Percentiles rank a stretch among this genome's conserved stretches.
These are phyloP conservation scores for Neurospora sublineolata DNA, from an alignment of 495 filamentous ascomycete species.

Conservation along the genomic window DNA sequence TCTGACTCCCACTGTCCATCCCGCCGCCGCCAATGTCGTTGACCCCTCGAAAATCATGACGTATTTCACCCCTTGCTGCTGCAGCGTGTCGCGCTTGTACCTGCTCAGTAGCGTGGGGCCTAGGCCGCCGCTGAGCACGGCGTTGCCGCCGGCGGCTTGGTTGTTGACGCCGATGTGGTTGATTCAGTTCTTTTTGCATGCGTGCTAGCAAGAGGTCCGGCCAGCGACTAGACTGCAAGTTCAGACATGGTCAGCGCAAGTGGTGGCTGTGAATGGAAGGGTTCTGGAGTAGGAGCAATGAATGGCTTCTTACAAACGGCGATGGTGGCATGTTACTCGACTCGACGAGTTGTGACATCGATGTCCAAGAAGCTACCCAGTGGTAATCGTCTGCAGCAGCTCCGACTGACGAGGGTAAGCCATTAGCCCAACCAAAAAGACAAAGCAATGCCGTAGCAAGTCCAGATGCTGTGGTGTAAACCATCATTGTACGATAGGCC, in stretches of 20 bases:
- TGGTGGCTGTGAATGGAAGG: neutral
- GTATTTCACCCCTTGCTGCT: constrained; percentile 44
- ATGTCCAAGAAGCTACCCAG: constrained; percentile 56
- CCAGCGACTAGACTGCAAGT: constrained; percentile 36
- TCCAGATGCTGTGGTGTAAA: neutral
- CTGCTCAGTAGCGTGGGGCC: constrained; percentile 51
- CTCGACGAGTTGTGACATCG: constrained; percentile 58
- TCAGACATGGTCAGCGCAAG: neutral
- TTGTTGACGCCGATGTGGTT: constrained; percentile 49
- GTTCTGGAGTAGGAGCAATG: neutral
- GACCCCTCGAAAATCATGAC: constrained; percentile 61
- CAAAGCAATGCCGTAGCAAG: constrained; percentile 3
- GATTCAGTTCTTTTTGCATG: constrained; percentile 36
- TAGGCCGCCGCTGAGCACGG: constrained; percentile 49
- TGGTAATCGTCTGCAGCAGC: constrained; percentile 21
- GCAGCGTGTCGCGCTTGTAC: constrained; percentile 53
- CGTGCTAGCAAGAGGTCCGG: constrained; percentile 50
- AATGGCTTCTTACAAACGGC: constrained; percentile 40
- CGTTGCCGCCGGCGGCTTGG: constrained; percentile 65
- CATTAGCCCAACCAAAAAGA: neutral
- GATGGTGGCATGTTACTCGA: constrained; percentile 47
- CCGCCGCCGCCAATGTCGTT: constrained; percentile 53
- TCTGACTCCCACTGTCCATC: constrained; percentile 36
- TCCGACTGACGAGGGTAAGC: neutral
- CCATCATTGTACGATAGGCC: neutral